Evolutionary conservation across 2,329 filamentous ascomycete genomes (phyloP), one percentile per base, ranked within the genome.

Genomic region (Emergomyces orientalis): DNA sequence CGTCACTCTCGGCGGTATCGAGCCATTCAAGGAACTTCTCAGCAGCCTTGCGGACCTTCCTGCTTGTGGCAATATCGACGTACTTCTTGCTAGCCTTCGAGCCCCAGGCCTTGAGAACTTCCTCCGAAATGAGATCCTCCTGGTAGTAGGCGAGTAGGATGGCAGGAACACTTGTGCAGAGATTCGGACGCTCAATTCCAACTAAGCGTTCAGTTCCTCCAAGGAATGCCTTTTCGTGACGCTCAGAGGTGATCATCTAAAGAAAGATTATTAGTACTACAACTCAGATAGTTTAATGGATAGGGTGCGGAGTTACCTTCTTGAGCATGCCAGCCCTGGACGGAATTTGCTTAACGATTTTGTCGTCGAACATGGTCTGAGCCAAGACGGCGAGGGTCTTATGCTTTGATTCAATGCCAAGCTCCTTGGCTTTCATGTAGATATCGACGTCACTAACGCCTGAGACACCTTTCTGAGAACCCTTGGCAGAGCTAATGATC

Each of bases 71-170:
- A 65, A 95, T 78, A 75, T 97, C 93, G 70, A 95, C 90, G 75
- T 97, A 97, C 82, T 97, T 97, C 88, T 96, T 97, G 85, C 91
- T 96, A 64, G 93, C 91, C 83, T 94, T 96, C 74, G 85, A 84
- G 68, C 92, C 93, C 93, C 94, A 99, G 70, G 88, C 88, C 78
- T 88, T 89, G 74, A 96, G 86, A 19, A 91, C 85, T 67, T 96
- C 92, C 80, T 99, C 94, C 60, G 84, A 86, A 71, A 96, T 81
- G 62, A 99, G 83, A 69, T 99, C 94, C 71, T 91, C 83, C 78
- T 97, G 86, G 78, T 97, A 99, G 79, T 93, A 89, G 71, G 89
- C 84, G 76, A 96, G 85, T 67, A 99, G 83, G 71, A 99, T 89
- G 76, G 90, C 91, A 67, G 91, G 89, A 65, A 97, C 83, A 74